Base-by-base conservation (phyloP, 106 monocot species). In the Dioscorea dumetorum region DNA sequence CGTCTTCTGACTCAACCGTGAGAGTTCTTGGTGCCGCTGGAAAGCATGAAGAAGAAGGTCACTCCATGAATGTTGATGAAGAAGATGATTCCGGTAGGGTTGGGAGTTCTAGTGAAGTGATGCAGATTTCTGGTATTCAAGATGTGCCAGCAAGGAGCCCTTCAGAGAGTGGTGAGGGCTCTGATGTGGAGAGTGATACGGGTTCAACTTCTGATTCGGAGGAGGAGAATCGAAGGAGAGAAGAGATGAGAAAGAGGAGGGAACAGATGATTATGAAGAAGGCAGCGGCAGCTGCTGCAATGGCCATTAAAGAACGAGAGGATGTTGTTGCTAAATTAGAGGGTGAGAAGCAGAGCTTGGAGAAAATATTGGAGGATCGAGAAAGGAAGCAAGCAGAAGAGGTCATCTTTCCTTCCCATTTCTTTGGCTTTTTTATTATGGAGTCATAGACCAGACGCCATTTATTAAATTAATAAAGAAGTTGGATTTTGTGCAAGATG, bases 251-350 rank as follows among this genome's bases (percentile, higher is more conserved):
- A 70, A 90, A 68, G 70, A 78, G 70, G 49, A 85, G 78, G 81
- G 90, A 94, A 65, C 67, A 64, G 62, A 75, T 84, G 48, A 63
- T 76, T 35, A 76, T 76, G 3, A 83, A 80, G 78, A 82, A 67
- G 67, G 71, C 77, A 0, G 76, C 76, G 16, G 78, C 70, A 4
- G 58, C 75, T 32, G 94, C 94, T 23, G 81, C 74, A 12, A 68
- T 73, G 34, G 91, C 91, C 8, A 95, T 95, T 35, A 83, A 81
- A 24, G 85, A 91, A 23, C 74, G 87, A 11, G 94, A 91, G 72
- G 72, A 95, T 52, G 62, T 66, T 33, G 88, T 95, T 20, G 85
- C 79, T 2, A 88, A 65, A 60, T 62, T 95, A 48, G 85, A 91
- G 58, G 83, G 79, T 0, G 91, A 95, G 85, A 91, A 87, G 79